A percentile compares a stretch with the other conserved stretches of the same genome.
phyloP scores from a whole-genome alignment of 805 yeast species.

The Lipomyces yamadae region DNA sequence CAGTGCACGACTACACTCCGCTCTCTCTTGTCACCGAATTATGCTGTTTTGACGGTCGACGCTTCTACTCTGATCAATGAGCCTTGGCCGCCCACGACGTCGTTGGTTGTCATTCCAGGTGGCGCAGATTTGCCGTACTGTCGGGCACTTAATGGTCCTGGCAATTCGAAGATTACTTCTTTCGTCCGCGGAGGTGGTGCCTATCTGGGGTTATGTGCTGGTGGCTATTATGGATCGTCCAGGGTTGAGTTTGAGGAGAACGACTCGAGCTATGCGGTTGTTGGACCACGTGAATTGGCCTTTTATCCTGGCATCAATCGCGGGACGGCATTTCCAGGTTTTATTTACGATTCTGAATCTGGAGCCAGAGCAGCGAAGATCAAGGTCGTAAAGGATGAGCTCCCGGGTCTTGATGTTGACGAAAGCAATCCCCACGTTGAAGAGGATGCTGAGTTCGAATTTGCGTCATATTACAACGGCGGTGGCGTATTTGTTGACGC shows the following conservation, averaged over 20 bases:
- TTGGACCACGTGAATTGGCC: constrained; percentile 80
- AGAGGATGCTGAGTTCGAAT: constrained; percentile 22
- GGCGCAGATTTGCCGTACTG: constrained; percentile 95
- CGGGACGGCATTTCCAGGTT: constrained; percentile 84
- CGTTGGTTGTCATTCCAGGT: constrained; percentile 87
- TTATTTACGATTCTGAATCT: constrained; percentile 71
- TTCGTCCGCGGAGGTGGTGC: constrained; percentile 80
- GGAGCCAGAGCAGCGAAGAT: constrained; percentile 72
- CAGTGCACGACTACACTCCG: constrained; percentile 81
- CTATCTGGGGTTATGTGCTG: constrained; percentile 91
- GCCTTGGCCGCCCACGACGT: constrained; percentile 86
- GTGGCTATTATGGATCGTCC: constrained; percentile 82
- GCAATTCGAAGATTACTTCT: constrained; percentile 62
- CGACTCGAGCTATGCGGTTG: constrained; percentile 66
- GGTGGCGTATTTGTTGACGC: constrained; percentile 88
- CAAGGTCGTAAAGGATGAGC: constrained; percentile 31
- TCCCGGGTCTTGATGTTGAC: constrained; percentile 22
- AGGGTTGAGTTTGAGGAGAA: constrained; percentile 86
- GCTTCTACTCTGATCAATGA: constrained; percentile 68
- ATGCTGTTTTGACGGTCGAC: constrained; percentile 78
- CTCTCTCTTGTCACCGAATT: constrained; percentile 76
- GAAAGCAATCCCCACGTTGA: constrained; percentile 9
- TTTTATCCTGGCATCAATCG: constrained; percentile 83
- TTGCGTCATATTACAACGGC: constrained; percentile 73
- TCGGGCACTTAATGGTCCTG: constrained; percentile 68